Conservation (phyloP, 768 basidiomycete genomes). For the Cystobasidiopsis lactophilus region DNA sequence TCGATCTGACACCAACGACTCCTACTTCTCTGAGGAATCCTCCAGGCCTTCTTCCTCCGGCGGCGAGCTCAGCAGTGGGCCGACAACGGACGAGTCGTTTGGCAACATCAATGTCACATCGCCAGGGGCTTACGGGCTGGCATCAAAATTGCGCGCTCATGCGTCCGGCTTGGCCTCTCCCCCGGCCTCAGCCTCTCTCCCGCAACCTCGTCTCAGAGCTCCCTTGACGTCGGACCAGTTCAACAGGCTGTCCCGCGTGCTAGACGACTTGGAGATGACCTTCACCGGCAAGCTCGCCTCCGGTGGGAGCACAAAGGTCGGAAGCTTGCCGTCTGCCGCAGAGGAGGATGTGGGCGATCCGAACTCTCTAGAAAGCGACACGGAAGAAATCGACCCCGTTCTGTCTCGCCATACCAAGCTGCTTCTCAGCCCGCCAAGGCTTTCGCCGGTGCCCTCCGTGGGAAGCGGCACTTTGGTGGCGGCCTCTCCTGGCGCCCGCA, state of each 20-base stretch:
- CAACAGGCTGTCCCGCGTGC: conserved; percentile 12
- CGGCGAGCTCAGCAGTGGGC: too few relatives aligned
- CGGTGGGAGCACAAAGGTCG: not conserved
- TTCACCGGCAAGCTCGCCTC: conserved; percentile 3
- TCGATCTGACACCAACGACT: too few relatives aligned
- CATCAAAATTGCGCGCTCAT: too few relatives aligned
- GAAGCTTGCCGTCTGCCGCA: not conserved
- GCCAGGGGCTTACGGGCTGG: not conserved
- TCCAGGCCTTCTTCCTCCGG: too few relatives aligned
- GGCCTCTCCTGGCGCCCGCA: too few relatives aligned
- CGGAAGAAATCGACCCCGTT: conserved; percentile 2
- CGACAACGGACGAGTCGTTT: not conserved
- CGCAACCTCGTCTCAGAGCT: not conserved
- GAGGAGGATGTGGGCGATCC: not conserved
- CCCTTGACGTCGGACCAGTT: conserved; percentile 7
- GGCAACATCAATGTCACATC: not conserved
- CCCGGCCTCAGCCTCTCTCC: not conserved
- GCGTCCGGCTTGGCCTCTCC: too few relatives aligned
- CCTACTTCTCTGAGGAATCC: too few relatives aligned
- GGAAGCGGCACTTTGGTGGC: too few relatives aligned
- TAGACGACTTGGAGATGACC: conserved; percentile 13
- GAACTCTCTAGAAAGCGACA: conserved; percentile 4
- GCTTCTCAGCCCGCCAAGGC: too few relatives aligned
- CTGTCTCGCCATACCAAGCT: not conserved
- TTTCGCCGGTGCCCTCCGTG: not conserved